phyloP scores from a whole-genome alignment of 108 stramenopile species.

The Seminavis robusta region DNA sequence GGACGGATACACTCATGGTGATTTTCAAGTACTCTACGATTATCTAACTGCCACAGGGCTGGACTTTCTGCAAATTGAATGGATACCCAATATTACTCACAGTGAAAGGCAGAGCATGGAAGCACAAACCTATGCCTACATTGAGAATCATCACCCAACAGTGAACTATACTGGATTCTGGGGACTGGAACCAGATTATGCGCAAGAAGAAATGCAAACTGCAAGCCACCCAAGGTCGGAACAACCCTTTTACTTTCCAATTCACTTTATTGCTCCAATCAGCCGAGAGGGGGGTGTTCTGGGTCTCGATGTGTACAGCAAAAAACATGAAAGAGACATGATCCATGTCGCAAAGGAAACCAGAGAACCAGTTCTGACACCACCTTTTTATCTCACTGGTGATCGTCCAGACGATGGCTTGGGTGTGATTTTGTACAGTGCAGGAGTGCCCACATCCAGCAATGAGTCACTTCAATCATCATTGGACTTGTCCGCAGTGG shows the following conservation, averaged over 20 bases:
- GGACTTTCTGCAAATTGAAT: conserved; percentile 7
- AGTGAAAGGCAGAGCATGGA: not conserved
- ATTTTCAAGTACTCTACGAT: conserved; percentile 18
- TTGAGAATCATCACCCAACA: not conserved
- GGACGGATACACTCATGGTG: not conserved
- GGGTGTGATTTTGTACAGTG: not conserved
- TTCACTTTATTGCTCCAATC: conserved; percentile 12
- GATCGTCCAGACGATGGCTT: not conserved
- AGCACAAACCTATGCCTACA: not conserved
- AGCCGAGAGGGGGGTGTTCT: not conserved
- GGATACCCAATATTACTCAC: conserved; percentile 11
- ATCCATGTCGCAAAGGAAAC: not conserved
- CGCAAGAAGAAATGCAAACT: not conserved
- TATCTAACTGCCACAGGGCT: not conserved
- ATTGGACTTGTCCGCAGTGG: not conserved
- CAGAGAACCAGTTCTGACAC: not conserved
- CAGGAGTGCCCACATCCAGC: not conserved
- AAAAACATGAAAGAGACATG: not conserved
- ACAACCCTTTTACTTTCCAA: conserved; percentile 13
- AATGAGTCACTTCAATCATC: too few relatives aligned
- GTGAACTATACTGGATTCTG: not conserved
- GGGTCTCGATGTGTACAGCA: conserved; percentile 6
- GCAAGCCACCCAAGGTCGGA: not conserved
- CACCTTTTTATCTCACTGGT: not conserved
- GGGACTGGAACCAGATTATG: not conserved